These are phyloP conservation scores for Annulohypoxylon nitens DNA, from an alignment of 495 filamentous ascomycete species.

Conservation along the genomic window DNA sequence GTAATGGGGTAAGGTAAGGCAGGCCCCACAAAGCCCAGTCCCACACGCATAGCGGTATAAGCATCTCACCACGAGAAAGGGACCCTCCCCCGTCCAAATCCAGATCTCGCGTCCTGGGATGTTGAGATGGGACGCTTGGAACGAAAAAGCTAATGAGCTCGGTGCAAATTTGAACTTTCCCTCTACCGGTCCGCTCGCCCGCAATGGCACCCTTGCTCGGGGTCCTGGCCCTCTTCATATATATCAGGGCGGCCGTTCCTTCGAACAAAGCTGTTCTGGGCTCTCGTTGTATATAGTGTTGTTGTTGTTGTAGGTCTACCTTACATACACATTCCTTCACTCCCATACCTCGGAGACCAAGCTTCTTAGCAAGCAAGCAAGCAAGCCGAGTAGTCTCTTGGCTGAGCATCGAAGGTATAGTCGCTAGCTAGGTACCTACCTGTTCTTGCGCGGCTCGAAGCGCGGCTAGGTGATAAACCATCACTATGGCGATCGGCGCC, in stretches of 20 bases:
- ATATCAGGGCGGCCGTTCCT: conserved; percentile 44
- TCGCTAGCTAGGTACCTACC: conserved; percentile 8
- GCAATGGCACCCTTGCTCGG: conserved; percentile 37
- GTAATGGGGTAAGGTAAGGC: conserved; percentile 35
- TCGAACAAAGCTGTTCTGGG: conserved; percentile 18
- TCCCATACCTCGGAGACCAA: conserved; percentile 31
- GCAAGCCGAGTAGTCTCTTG: conserved; percentile 17
- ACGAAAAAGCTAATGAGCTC: conserved; percentile 23
- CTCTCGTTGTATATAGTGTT: conserved; percentile 9
- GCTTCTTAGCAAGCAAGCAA: conserved; percentile 25
- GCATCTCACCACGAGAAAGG: conserved; percentile 41
- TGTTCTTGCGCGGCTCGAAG: neutral
- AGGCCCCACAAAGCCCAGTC: conserved; percentile 35
- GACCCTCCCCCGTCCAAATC: conserved; percentile 21
- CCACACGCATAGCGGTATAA: conserved; percentile 34
- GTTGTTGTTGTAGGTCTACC: neutral
- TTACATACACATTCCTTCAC: conserved; percentile 28
- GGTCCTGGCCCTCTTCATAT: conserved; percentile 44
- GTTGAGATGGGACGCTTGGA: conserved; percentile 31
- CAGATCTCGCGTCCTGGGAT: conserved; percentile 42
- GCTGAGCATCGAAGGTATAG: conserved; percentile 9
- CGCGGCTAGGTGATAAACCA: conserved; percentile 7
- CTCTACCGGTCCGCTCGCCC: conserved; percentile 52
- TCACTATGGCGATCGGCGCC: conserved; percentile 45
- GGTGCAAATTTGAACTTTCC: conserved; percentile 30